Conservation (phyloP, 2,329 filamentous ascomycete species). For the Aspergillus phoenicis region DNA sequence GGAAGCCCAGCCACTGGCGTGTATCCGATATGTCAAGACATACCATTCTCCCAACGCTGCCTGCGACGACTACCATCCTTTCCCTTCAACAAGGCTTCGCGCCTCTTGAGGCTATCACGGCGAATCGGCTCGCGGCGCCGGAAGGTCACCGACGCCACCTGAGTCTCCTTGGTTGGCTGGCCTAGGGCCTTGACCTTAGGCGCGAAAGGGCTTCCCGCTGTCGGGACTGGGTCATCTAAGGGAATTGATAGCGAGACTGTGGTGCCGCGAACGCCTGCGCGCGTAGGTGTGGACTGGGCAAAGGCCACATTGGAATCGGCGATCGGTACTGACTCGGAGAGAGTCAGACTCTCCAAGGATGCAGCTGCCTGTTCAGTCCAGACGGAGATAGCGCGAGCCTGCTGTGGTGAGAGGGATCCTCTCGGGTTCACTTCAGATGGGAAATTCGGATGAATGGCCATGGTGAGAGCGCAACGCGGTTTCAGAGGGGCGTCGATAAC, state of each 20-base stretch:
- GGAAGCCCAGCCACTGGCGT: not conserved
- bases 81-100: slow-evolving; percentile 80
- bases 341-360: slow-evolving; percentile 39
- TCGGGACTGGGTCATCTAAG: slow-evolving; percentile 61
- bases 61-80: slow-evolving; percentile 87
- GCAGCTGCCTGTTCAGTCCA: slow-evolving; percentile 60
- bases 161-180: slow-evolving; percentile 22
- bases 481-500: not conserved
- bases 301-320: slow-evolving; percentile 45
- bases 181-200: slow-evolving; percentile 31
- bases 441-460: slow-evolving; percentile 48
- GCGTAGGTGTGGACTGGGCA: slow-evolving; percentile 59
- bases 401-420: slow-evolving; percentile 37
- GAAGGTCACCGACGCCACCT: slow-evolving; percentile 43
- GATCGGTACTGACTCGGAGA: slow-evolving; percentile 31
- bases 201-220: slow-evolving; percentile 33
- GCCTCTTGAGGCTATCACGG: slow-evolving; percentile 64
- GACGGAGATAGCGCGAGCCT: slow-evolving; percentile 63
- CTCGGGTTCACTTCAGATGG: slow-evolving; percentile 27
- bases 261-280: slow-evolving; percentile 51
- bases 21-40: slow-evolving; percentile 20
- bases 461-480: slow-evolving; percentile 21
- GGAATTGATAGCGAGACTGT: slow-evolving; percentile 72
- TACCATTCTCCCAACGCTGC: slow-evolving; percentile 94
- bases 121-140: slow-evolving; percentile 58